These are phyloP conservation scores for Pythium oligandrum DNA, from an alignment of 352 stramenopile species.

Conservation along the genomic window DNA sequence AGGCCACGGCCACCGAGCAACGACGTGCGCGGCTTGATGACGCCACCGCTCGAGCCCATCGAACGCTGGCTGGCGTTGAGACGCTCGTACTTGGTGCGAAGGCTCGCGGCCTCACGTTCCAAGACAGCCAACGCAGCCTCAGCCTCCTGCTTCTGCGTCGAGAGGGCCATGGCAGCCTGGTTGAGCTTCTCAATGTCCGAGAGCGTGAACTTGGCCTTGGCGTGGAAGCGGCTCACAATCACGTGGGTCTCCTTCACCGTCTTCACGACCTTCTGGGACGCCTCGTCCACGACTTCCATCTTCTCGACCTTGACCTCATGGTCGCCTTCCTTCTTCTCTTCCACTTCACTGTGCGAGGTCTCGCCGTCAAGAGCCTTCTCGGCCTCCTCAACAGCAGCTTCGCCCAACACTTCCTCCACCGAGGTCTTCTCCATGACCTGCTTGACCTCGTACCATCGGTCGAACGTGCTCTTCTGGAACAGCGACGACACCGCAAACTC, in stretches of 20 bases:
- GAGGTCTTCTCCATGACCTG: slow-evolving; percentile 23
- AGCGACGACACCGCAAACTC: slow-evolving; percentile 72
- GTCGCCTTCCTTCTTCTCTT: slow-evolving; percentile 13
- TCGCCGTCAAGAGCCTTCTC: slow-evolving; percentile 6
- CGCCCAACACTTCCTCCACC: slow-evolving; percentile 11
- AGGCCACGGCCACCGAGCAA: slow-evolving; percentile 51
- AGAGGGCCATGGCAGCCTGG: slow-evolving; percentile 61
- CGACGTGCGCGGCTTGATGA: slow-evolving; percentile 54
- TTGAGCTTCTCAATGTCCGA: slow-evolving; percentile 77
- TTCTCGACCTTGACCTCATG: slow-evolving; percentile 3
- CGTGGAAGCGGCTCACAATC: slow-evolving; percentile 49
- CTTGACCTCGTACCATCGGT: slow-evolving; percentile 66
- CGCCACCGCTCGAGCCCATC: slow-evolving; percentile 37
- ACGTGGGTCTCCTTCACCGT: slow-evolving; percentile 14
- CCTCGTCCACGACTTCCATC: slow-evolving; percentile 7
- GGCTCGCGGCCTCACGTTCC: slow-evolving; percentile 67
- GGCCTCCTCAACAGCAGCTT: slow-evolving; percentile 7
- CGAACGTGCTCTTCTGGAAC: slow-evolving; percentile 50
- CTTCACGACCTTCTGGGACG: slow-evolving; percentile 16
- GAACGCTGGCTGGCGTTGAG: slow-evolving; percentile 74
- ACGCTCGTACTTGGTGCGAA: slow-evolving; percentile 80
- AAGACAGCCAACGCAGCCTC: slow-evolving; percentile 55
- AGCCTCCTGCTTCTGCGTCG: slow-evolving; percentile 78
- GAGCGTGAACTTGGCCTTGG: slow-evolving; percentile 62
- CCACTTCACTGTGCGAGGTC: slow-evolving; percentile 7